These are phyloP conservation scores for Orbilia brochopaga DNA, from an alignment of 2,329 filamentous ascomycete genomes.

Conservation along the genomic window DNA sequence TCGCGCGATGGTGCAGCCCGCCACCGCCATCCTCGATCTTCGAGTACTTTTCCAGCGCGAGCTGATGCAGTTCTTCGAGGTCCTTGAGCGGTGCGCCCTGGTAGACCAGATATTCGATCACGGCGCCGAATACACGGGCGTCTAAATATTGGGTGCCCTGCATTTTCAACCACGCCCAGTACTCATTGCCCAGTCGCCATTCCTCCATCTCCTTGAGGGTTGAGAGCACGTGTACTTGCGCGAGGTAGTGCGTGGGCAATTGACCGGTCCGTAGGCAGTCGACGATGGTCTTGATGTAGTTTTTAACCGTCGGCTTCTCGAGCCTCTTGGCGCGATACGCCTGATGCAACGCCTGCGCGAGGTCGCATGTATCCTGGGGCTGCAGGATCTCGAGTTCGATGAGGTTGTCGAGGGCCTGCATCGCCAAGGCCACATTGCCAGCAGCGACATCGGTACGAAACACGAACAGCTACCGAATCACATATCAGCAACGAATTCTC, in stretches of 20 bases:
- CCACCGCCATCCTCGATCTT: slow-evolving; percentile 55
- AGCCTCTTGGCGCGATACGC: slow-evolving; percentile 54
- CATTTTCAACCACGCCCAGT: slow-evolving; percentile 62
- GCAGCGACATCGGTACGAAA: slow-evolving; percentile 55
- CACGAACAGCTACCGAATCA: slow-evolving; percentile 52
- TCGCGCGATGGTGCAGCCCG: slow-evolving; percentile 57
- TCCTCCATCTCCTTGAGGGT: slow-evolving; percentile 61
- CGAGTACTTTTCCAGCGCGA: slow-evolving; percentile 61
- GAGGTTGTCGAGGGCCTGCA: slow-evolving; percentile 52
- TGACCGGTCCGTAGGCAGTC: slow-evolving; percentile 57
- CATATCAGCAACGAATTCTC: not conserved
- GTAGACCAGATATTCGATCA: slow-evolving; percentile 62
- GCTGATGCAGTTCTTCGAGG: slow-evolving; percentile 60
- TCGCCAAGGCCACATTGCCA: slow-evolving; percentile 51
- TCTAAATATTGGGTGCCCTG: slow-evolving; percentile 60
- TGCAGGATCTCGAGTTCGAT: slow-evolving; percentile 52
- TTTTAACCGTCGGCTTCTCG: slow-evolving; percentile 31
- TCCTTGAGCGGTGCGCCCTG: slow-evolving; percentile 58
- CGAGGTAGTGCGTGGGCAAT: slow-evolving; percentile 57
- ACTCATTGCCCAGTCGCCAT: slow-evolving; percentile 57
- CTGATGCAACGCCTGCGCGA: slow-evolving; percentile 57
- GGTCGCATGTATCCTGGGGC: slow-evolving; percentile 51
- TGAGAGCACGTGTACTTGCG: slow-evolving; percentile 60
- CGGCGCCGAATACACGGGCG: slow-evolving; percentile 61
- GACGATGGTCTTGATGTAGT: slow-evolving; percentile 57